A percentile compares a stretch with the other conserved stretches of the same genome.
Conservation (phyloP, 768 basidiomycete species). For the Tremella yokohamensis region DNA sequence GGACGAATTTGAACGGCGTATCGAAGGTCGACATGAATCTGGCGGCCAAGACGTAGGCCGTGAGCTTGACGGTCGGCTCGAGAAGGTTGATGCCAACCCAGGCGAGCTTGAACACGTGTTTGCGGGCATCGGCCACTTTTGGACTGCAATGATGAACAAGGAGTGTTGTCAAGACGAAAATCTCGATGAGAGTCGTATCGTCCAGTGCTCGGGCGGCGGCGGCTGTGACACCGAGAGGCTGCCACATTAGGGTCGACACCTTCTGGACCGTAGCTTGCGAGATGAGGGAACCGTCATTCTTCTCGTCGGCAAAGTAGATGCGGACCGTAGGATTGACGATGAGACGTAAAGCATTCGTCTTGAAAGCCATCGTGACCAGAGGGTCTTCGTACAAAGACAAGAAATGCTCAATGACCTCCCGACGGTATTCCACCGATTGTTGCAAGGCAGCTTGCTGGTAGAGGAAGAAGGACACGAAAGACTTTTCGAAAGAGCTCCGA, state of each 20-base stretch:
- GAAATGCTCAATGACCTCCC: slow-evolving; percentile 81
- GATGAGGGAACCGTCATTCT: slow-evolving; percentile 60
- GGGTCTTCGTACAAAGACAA: slow-evolving; percentile 74
- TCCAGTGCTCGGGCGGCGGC: slow-evolving; percentile 53
- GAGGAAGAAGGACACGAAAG: slow-evolving; percentile 75
- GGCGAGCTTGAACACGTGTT: slow-evolving; percentile 87
- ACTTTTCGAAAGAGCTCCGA: slow-evolving; percentile 74
- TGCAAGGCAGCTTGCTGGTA: slow-evolving; percentile 77
- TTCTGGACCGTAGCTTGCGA: slow-evolving; percentile 67
- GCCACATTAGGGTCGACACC: slow-evolving; percentile 64
- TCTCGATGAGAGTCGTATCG: slow-evolving; percentile 84
- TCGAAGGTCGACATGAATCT: slow-evolving; percentile 87
- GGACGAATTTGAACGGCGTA: slow-evolving; percentile 82
- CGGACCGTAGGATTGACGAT: slow-evolving; percentile 83
- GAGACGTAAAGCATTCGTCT: slow-evolving; percentile 63
- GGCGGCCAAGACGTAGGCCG: slow-evolving; percentile 82
- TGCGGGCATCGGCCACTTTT: slow-evolving; percentile 76
- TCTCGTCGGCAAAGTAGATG: slow-evolving; percentile 64
- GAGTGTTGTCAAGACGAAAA: slow-evolving; percentile 81
- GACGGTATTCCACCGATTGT: slow-evolving; percentile 62
- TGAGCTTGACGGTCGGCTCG: slow-evolving; percentile 87
- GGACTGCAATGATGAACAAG: slow-evolving; percentile 78
- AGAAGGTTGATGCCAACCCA: slow-evolving; percentile 82
- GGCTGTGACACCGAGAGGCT: slow-evolving; percentile 58
- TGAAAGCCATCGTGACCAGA: slow-evolving; percentile 66